Evolutionary conservation across 1,284 basidiomycete genomes (phyloP), one percentile per base, ranked within the genome.

Genomic region (Naganishia liquefaciens): DNA sequence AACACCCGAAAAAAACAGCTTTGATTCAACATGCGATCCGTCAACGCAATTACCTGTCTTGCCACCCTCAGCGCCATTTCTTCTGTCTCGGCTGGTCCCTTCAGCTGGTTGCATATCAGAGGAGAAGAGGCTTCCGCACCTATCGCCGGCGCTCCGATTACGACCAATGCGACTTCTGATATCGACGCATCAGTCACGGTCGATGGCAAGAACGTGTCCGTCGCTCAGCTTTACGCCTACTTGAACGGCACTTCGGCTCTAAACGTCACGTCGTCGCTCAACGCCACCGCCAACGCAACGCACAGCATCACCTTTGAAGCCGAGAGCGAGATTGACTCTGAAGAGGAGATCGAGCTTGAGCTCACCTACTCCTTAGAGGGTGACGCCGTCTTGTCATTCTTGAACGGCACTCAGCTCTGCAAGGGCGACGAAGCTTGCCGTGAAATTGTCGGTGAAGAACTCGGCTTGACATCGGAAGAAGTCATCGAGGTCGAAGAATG

Each of bases 31-130:
- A 60, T 60, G 57, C 57, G 57, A 60, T 60, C 57, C 23, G 57
- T 60, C 19, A 60, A 60, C 57, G 57, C 57, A 17, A 46, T 60
- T 60, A 60, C 57, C 46, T 60, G 47, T 25, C 46, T 60, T 46
- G 57, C 46, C 46, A 50, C 57, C 46, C 57, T 60, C 37, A 37
- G 57, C 46, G 57, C 57, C 33, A 60, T 60, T 13, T 60, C 57
- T 5, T 60, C 57, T 33, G 57, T 60, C 6, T 60, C 57, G 5
- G 57, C 57, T 10, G 57, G 57, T 25, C 57, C 57, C 15, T 60
- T 60, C 33, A 50, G 33, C 46, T 60, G 57, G 57, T 46, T 60
- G 25, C 57, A 60, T 42, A 47, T 60, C 30, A 46, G 57, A 47
- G 55, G 27, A 28, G 55, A 60, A 6, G 23, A 42, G 2, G 40